Evolutionary conservation across 257 asterid genomes (phyloP).

Genomic region (Buddleja alternifolia): DNA sequence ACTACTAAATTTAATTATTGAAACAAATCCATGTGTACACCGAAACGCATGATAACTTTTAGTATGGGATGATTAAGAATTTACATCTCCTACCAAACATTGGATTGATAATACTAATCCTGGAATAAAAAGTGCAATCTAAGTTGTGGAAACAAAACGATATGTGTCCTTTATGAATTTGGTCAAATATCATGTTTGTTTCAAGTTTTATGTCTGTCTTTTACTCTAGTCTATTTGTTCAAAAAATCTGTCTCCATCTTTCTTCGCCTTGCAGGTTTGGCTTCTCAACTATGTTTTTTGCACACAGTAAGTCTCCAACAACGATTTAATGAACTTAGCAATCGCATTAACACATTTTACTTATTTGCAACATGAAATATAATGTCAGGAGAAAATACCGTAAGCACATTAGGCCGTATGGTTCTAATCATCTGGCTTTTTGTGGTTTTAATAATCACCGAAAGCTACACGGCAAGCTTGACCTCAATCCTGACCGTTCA

Average conservation of each 20-base stretch:
- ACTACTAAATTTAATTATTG: no score
- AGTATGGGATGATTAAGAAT: no score
- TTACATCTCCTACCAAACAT: no score
- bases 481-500: constrained; percentile 79
- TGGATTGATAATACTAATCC: no score
- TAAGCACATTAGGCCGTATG: constrained; percentile 72
- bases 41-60: no score
- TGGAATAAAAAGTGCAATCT: no score
- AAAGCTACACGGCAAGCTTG: constrained; percentile 86
- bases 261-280: constrained; percentile 73
- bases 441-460: constrained; percentile 67
- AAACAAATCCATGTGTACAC: no score
- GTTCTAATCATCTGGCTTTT: constrained; percentile 84
- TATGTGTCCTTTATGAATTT: background rate
- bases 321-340: background rate
- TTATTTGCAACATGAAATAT: background rate
- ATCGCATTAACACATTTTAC: constrained; percentile 3
- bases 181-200: background rate
- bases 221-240: constrained; percentile 6
- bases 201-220: no score
- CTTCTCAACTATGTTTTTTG: constrained; percentile 77
- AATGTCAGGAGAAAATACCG: constrained; percentile 71
- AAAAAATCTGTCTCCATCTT: constrained; percentile 17
- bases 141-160: no score
- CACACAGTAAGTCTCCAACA: constrained; percentile 63